Conservation (phyloP, 2,329 filamentous ascomycete genomes). For the Bertia moriformis region DNA sequence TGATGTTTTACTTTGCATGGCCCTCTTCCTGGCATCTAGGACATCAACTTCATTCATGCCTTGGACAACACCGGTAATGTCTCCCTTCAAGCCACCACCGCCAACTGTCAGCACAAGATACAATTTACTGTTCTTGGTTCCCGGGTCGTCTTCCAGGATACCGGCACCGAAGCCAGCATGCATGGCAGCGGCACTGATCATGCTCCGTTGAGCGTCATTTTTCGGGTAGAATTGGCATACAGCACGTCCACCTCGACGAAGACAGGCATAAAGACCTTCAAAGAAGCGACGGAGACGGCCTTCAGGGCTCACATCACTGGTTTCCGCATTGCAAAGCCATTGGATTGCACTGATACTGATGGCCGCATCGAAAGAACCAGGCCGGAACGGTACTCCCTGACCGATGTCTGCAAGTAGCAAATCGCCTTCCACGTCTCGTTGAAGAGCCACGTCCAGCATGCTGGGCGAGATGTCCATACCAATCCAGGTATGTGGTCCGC, state of each 20-base stretch:
- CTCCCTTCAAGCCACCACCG: constrained; percentile 43
- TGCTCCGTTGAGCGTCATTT: constrained; percentile 76
- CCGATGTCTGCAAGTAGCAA: constrained; percentile 90
- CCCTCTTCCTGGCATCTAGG: constrained; percentile 47
- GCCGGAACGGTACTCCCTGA: constrained; percentile 84
- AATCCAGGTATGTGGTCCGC: constrained; percentile 86
- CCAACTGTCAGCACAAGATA: constrained; percentile 91
- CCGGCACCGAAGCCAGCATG: constrained; percentile 91
- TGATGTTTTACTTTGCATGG: constrained; percentile 14
- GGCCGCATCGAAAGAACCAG: constrained; percentile 85
- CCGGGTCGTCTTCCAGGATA: constrained; percentile 84
- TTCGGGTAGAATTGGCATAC: constrained; percentile 98
- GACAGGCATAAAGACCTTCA: constrained; percentile 72
- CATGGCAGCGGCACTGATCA: constrained; percentile 84
- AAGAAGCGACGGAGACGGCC: constrained; percentile 77
- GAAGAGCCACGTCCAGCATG: constrained; percentile 93
- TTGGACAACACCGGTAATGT: constrained; percentile 80
- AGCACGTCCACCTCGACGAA: constrained; percentile 72
- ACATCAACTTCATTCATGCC: constrained; percentile 83
- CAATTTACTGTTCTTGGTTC: constrained; percentile 92
- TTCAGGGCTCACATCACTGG: constrained; percentile 65
- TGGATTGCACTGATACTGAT: constrained; percentile 94
- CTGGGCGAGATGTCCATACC: constrained; percentile 88
- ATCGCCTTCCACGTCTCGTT: constrained; percentile 84
- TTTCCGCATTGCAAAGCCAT: constrained; percentile 95